Base-by-base conservation (phyloP, 2,329 filamentous ascomycete genomes). In the Penicillium sp. region DNA sequence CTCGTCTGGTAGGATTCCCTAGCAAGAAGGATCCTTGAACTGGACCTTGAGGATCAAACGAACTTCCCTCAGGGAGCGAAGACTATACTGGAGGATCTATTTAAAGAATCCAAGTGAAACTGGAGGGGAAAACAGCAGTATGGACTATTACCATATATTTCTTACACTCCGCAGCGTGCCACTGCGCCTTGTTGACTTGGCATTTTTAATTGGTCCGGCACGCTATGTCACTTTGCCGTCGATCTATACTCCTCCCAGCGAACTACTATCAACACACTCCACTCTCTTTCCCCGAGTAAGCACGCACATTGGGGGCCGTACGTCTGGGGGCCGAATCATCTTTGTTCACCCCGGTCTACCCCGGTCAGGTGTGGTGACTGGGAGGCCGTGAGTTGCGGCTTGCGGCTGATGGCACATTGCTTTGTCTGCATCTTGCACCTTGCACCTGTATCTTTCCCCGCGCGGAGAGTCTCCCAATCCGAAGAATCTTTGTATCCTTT, bases 1-100 rank as follows among this genome's bases (percentile, higher is more conserved):
- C 47, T 50, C 5, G 36, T 23, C 5, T 34, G 8, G 3, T 31
- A 63, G 63, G 51, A 58, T 24, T 26, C 28, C 9, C 29, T 65
- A 4, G 62, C 62, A 24, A 54, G 63, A 37, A 46, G 45, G 3
- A 63, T 65, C 18, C 55, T 65, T 10, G 43, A 51, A 34, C 13
- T 58, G 5, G 55, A 64, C 28, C 45, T 65, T 39, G 46, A 58
- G 14, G 23, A 26, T 18, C 42, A 52, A 19, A 42, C 37, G 28
- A 45, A 9, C 11, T 13, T 50, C 11, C 40, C 34, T 13, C 43
- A 26, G 16, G 36, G 44, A 16, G 8, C 33, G 26, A 64, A 55
- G 44, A 16, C 40, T 18, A 48, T 37, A 5, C 49, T 65, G 10
- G 53, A 59, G 40, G 54, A 34, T 19, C 29, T 65, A 24, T 56